Evolutionary conservation across 768 basidiomycete species (phyloP).

Genomic region (Mycena amicta): DNA sequence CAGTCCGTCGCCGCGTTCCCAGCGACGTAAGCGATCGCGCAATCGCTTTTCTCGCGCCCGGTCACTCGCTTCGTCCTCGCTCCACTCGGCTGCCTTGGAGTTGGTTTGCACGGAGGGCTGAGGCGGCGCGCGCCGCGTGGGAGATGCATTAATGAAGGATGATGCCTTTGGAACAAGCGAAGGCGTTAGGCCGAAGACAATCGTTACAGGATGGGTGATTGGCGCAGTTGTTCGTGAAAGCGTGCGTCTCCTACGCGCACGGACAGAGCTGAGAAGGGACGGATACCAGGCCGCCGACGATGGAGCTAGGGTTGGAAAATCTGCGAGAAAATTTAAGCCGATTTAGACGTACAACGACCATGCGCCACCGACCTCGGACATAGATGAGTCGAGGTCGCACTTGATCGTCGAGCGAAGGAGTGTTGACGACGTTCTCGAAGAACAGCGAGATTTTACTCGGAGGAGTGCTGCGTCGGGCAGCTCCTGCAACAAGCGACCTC

Average conservation of each 20-base stretch:
- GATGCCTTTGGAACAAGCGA: constrained; percentile 43
- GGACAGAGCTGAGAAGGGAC: constrained; percentile 76
- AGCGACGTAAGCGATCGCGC: constrained; percentile 67
- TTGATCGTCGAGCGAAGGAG: constrained; percentile 38
- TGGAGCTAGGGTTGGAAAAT: constrained; percentile 74
- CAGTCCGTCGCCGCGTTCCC: constrained; percentile 70
- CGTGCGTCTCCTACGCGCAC: constrained; percentile 69
- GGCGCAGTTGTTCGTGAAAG: constrained; percentile 62
- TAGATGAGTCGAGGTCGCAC: constrained; percentile 75
- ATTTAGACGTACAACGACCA: neutral
- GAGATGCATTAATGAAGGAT: no score
- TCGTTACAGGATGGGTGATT: constrained; percentile 70
- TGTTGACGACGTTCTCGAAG: constrained; percentile 77
- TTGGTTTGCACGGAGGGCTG: no score
- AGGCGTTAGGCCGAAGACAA: constrained; percentile 88
- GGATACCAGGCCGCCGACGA: constrained; percentile 82
- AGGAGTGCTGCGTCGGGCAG: constrained; percentile 44
- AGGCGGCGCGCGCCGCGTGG: no score
- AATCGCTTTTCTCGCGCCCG: constrained; percentile 73
- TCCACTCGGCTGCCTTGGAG: constrained; percentile 51
- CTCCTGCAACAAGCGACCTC: constrained; percentile 43
- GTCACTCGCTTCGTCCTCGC: constrained; percentile 67
- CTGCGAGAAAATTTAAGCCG: constrained; percentile 27
- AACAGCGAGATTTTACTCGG: constrained; percentile 67
- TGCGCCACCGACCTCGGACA: constrained; percentile 45